Percentiles rank a stretch among this genome's conserved stretches.
Evolutionary conservation across 306 rosid genomes (phyloP).

Genomic region (Pyrus pyrifolia): DNA sequence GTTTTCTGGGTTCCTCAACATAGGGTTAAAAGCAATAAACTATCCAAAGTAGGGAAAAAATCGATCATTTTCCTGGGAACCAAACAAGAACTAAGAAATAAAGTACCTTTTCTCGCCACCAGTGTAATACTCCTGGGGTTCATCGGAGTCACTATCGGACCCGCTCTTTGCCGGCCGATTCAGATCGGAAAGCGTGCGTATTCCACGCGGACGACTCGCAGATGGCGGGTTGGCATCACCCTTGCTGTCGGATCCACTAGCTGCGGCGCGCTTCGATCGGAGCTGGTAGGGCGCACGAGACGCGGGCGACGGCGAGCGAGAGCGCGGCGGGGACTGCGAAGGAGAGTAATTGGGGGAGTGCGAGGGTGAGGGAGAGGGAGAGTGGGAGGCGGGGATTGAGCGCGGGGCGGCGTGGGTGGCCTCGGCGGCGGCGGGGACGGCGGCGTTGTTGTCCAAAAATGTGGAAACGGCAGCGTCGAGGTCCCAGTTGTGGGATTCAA

Average conservation of each 20-base stretch:
- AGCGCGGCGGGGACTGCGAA: slow-evolving; percentile 28
- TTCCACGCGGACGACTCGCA: slow-evolving; percentile 30
- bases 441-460: slow-evolving; percentile 42
- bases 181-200: slow-evolving; percentile 62
- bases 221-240: slow-evolving; percentile 32
- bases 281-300: slow-evolving; percentile 63
- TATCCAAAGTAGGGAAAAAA: not conserved
- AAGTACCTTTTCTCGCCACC: slow-evolving; percentile 87
- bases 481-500: slow-evolving; percentile 78
- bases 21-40: not conserved
- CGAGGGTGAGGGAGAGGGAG: slow-evolving; percentile 11
- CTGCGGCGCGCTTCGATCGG: slow-evolving; percentile 52
- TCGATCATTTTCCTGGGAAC: not conserved
- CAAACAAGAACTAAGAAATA: not conserved
- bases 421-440: not conserved
- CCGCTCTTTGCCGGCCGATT: slow-evolving; percentile 38
- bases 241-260: slow-evolving; percentile 20
- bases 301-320: slow-evolving; percentile 29
- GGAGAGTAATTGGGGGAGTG: slow-evolving; percentile 27
- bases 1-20: not conserved
- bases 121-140: slow-evolving; percentile 66
- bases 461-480: slow-evolving; percentile 90
- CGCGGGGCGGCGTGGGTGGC: not conserved
- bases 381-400: slow-evolving; percentile 1
- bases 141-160: slow-evolving; percentile 63